phyloP scores from a whole-genome alignment of 2,329 filamentous ascomycete genomes.

The Neoascochyta sp. region DNA sequence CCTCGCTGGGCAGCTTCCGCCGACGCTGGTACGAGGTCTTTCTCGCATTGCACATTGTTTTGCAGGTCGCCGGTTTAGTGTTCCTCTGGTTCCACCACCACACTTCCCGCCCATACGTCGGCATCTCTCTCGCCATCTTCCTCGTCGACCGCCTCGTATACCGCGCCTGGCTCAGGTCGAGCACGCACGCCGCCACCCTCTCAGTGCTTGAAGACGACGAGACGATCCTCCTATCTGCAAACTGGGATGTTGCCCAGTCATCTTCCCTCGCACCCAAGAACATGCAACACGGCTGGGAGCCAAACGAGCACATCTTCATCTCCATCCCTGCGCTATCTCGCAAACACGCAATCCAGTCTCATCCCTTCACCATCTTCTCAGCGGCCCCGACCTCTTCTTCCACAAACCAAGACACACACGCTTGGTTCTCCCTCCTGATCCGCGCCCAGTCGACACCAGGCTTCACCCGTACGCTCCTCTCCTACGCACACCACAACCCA shows the following conservation, averaged over 20 bases:
- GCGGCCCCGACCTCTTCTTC: conserved; percentile 49
- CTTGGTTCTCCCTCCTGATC: conserved; percentile 57
- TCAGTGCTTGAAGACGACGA: conserved; percentile 55
- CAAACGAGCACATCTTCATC: conserved; percentile 63
- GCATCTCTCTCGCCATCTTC: conserved; percentile 54
- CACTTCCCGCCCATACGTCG: conserved; percentile 52
- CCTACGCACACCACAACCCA: conserved; percentile 47
- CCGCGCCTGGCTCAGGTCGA: conserved; percentile 52
- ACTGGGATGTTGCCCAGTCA: conserved; percentile 38
- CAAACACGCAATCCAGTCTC: conserved; percentile 56
- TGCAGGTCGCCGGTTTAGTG: conserved; percentile 54
- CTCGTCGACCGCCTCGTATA: conserved; percentile 56
- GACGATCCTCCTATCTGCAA: conserved; percentile 51
- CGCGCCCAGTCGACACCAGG: conserved; percentile 52
- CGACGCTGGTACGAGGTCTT: conserved; percentile 62
- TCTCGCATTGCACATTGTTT: conserved; percentile 54
- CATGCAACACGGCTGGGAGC: conserved; percentile 54
- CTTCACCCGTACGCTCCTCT: conserved; percentile 56
- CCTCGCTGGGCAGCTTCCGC: conserved; percentile 58
- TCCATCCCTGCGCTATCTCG: conserved; percentile 54
- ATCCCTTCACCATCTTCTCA: conserved; percentile 66
- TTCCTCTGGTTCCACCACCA: conserved; percentile 60
- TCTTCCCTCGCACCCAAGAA: conserved; percentile 23
- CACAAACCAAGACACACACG: conserved; percentile 37
- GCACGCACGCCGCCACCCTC: conserved; percentile 49